Percentiles rank a stretch among this genome's conserved stretches.
These are phyloP conservation scores for Eurotiales sp. DNA, from an alignment of 2,329 filamentous ascomycete genomes.

Conservation along the genomic window DNA sequence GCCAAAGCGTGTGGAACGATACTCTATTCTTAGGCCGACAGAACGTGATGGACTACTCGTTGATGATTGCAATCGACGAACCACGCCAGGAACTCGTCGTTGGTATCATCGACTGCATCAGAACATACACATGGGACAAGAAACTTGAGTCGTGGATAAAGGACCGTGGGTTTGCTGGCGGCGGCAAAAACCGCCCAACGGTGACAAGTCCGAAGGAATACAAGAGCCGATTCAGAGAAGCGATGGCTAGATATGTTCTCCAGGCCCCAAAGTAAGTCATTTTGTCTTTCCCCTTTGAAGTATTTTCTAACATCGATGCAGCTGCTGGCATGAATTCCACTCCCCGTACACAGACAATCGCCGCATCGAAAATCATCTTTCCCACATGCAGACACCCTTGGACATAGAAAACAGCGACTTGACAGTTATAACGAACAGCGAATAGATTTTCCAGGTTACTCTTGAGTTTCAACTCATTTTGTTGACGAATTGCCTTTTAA, in stretches of 20 bases:
- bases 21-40: constrained; percentile 91
- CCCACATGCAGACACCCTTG: constrained; percentile 15
- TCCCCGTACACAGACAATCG: constrained; percentile 27
- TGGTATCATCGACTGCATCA: constrained; percentile 96
- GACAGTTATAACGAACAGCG: constrained; percentile 19
- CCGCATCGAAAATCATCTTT: constrained; percentile 26
- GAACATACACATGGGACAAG: constrained; percentile 99
- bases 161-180: constrained; percentile 78
- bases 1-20: constrained; percentile 94
- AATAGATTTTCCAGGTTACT: constrained; percentile 8
- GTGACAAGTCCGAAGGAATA: constrained; percentile 98
- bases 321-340: constrained; percentile 47
- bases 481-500: not conserved
- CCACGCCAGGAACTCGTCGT: constrained; percentile 85
- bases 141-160: constrained; percentile 99
- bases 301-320: constrained; percentile 18
- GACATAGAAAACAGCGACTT: constrained; percentile 21
- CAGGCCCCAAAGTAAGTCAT: constrained; percentile 45
- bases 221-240: constrained; percentile 89
- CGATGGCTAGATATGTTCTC: constrained; percentile 80
- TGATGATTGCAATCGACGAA: constrained; percentile 98
- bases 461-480: too few species aligned
- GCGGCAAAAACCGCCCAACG: constrained; percentile 79
- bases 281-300: not conserved
- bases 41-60: constrained; percentile 97